Percentiles rank a stretch among this genome's conserved stretches.
Conservation (phyloP, 306 rosid species). For the Dryas octopetala region DNA sequence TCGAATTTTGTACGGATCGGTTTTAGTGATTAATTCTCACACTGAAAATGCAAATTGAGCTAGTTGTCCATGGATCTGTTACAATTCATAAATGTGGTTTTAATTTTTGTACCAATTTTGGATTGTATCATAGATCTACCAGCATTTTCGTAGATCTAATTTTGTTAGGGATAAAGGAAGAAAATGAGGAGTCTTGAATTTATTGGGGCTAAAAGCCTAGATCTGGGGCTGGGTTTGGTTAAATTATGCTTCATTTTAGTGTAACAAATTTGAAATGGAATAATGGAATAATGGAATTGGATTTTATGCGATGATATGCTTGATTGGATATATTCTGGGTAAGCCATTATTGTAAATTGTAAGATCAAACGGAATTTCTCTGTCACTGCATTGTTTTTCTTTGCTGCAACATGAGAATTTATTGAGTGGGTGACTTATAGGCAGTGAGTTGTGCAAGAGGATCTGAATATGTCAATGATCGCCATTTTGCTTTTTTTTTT, state of each 20-base stretch:
- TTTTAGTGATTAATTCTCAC: constrained; percentile 16
- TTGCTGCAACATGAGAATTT: neutral
- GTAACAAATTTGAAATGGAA: neutral
- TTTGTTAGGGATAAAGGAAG: neutral
- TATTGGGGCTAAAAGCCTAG: constrained; percentile 1
- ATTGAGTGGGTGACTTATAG: neutral
- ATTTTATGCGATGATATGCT: constrained; percentile 4
- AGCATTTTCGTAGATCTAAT: constrained; percentile 22
- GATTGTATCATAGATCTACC: constrained; percentile 39
- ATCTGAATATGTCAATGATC: neutral
- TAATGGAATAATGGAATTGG: neutral
- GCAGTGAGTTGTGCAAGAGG: neutral
- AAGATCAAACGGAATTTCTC: neutral
- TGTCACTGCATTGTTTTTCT: neutral
- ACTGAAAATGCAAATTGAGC: constrained; percentile 13
- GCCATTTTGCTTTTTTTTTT: constrained; percentile 11
- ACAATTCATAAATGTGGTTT: constrained; percentile 12
- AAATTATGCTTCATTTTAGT: neutral
- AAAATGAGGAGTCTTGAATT: neutral
- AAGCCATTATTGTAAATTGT: neutral
- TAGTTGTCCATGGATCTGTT: constrained; percentile 36
- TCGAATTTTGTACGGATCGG: neutral
- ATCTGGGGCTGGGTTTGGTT: constrained; percentile 15
- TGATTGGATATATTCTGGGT: neutral
- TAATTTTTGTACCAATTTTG: constrained; percentile 13